Conservation (phyloP, 2,329 filamentous ascomycete genomes). For the Nemania bipapillata region DNA sequence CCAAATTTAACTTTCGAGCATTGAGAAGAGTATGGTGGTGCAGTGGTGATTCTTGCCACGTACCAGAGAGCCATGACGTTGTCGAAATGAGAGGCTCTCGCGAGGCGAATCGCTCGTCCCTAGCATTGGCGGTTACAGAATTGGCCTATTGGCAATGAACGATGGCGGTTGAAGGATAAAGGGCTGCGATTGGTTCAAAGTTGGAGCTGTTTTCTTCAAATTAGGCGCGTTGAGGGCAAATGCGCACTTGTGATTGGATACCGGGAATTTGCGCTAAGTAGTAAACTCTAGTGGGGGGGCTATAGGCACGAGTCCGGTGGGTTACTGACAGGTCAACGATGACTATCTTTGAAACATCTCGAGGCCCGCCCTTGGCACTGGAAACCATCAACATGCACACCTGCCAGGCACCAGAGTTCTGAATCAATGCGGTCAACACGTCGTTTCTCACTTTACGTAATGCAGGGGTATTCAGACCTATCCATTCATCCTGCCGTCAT, state of each 20-base stretch:
- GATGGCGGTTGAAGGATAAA: conserved; percentile 50
- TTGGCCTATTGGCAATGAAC: conserved; percentile 30
- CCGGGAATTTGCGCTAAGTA: conserved; percentile 15
- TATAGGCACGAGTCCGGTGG: too few relatives aligned
- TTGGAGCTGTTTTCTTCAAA: conserved; percentile 40
- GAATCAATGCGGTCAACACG: neutral
- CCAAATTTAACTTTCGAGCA: conserved; percentile 26
- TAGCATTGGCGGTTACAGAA: conserved; percentile 45
- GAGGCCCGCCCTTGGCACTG: neutral
- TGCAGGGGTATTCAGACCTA: neutral
- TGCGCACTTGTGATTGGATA: conserved; percentile 44
- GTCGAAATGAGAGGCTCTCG: conserved; percentile 51
- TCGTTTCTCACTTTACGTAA: neutral
- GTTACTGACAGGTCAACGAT: neutral
- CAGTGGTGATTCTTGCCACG: conserved; percentile 32
- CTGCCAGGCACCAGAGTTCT: neutral
- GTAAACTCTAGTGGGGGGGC: neutral
- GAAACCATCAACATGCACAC: neutral
- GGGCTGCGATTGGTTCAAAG: conserved; percentile 38
- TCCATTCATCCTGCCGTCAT: neutral
- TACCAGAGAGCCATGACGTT: conserved; percentile 42
- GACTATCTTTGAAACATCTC: conserved; percentile 12
- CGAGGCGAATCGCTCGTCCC: conserved; percentile 48
- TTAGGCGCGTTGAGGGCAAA: conserved; percentile 46
- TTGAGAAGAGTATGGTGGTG: neutral